phyloP scores from a whole-genome alignment of 1,284 basidiomycete species.

The Cryptococcus maquisensis region DNA sequence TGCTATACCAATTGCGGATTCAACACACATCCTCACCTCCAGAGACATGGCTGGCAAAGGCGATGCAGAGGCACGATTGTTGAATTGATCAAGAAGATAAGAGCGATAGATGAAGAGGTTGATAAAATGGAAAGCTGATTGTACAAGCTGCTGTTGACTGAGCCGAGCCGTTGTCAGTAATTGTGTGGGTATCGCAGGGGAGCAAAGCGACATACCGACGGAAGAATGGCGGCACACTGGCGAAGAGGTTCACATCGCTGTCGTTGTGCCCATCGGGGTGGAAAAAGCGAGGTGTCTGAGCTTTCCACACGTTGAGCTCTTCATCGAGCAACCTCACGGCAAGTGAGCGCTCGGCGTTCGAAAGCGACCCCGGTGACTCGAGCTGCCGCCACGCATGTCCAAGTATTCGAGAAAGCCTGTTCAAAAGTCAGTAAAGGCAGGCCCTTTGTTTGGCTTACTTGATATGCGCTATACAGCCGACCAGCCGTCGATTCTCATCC shows the following conservation, averaged over 20 bases:
- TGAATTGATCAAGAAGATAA: slow-evolving; percentile 1
- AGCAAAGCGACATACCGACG: background rate
- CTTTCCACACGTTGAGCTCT: background rate
- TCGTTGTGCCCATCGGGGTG: background rate
- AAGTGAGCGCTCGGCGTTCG: background rate
- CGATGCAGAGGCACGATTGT: background rate
- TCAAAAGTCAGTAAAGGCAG: background rate
- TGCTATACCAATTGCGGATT: background rate
- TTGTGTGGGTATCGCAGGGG: background rate
- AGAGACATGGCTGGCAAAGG: background rate
- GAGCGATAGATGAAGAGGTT: slow-evolving; percentile 3
- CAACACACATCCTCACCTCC: background rate
- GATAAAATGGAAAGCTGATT: background rate
- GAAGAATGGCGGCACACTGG: slow-evolving; percentile 2
- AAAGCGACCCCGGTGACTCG: background rate
- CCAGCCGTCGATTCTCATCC: background rate
- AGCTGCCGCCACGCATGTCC: background rate
- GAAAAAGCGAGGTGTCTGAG: slow-evolving; percentile 1
- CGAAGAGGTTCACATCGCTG: background rate
- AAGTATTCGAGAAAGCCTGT: background rate
- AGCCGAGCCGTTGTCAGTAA: background rate
- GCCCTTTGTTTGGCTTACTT: background rate
- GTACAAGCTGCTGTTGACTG: slow-evolving; percentile 3
- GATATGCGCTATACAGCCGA: slow-evolving; percentile 2
- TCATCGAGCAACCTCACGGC: background rate